Base-by-base conservation (phyloP, 495 filamentous ascomycete species). In the Penicillium pulvis region DNA sequence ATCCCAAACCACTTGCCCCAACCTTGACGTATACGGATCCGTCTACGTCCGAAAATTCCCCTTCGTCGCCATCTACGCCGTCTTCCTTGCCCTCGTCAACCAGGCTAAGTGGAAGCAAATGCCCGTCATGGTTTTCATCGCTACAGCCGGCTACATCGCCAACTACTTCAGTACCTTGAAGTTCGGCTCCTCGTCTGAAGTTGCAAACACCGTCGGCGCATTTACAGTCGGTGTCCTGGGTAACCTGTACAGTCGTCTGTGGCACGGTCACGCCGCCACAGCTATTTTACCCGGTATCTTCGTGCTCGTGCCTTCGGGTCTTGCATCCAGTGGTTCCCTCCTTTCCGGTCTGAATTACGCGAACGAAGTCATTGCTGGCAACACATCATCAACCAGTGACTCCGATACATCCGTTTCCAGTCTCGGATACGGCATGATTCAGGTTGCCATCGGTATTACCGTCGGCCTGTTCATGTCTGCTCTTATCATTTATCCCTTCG, bases 211-310 rank as follows among this genome's bases (percentile, higher is more conserved):
- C 0, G 82, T 97, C 28, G 93, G 91, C 51, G 93, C 93, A 0
- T 85, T 98, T 52, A 86, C 87, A 8, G 88, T 97, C 53, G 93
- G 93, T 43, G 81, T 96, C 0, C 71, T 92, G 33, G 93, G 91
- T 14, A 98, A 98, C 61, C 59, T 95, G 1, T 97, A 97, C 77
- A 89, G 88, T 12, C 83, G 93, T 2, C 62, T 92, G 11, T 84
- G 88, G 69, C 88, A 92, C 70, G 91, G 90, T 7, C 84, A 96
- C 14, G 92, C 93, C 2, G 92, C 92, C 2, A 90, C 90, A 1
- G 89, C 90, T n/a, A 89, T 98, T 68, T 72, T 97, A 0, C 93
- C 93, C 0, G 93, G 88, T 39, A 96, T 98, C 60, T 96, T 96
- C 66, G 92, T 98, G 12, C 91, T 94, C 54, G 93, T 98, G 7